A percentile compares a stretch with the other conserved stretches of the same genome.
Conservation (phyloP, 1,139 yeast species). For the Sugiyamaella japonica region DNA sequence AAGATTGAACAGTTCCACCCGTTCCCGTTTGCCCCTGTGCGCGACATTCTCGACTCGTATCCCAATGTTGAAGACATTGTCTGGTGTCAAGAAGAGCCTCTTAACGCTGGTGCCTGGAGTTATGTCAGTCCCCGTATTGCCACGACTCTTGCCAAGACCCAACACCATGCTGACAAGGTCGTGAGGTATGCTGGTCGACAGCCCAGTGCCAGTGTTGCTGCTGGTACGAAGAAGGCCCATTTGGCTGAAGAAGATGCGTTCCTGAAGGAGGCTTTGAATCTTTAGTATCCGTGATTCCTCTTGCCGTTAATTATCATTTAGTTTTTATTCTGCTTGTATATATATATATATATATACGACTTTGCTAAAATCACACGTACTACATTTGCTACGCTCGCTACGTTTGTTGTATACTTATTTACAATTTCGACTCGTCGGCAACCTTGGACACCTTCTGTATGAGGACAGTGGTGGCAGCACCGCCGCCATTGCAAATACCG, state of each 20-base stretch:
- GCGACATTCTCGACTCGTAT: slow-evolving; percentile 77
- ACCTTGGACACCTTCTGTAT: slow-evolving; percentile 50
- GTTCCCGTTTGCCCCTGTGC: slow-evolving; percentile 95
- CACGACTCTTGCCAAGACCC: slow-evolving; percentile 74
- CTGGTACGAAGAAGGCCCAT: slow-evolving; percentile 92
- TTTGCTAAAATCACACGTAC: background rate
- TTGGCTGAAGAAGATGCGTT: slow-evolving; percentile 85
- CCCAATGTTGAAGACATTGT: slow-evolving; percentile 85
- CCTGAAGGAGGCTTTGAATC: slow-evolving; percentile 56
- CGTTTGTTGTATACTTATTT: background rate
- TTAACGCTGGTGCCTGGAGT: slow-evolving; percentile 92
- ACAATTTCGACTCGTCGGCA: slow-evolving; percentile 20
- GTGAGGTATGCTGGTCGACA: slow-evolving; percentile 95
- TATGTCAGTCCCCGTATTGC: slow-evolving; percentile 78
- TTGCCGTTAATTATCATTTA: background rate
- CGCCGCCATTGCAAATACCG: slow-evolving; percentile 96
- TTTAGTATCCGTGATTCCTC: slow-evolving; percentile 8
- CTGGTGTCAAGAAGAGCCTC: slow-evolving; percentile 99
- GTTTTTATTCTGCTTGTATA: slow-evolving; percentile 3
- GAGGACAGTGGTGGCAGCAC: slow-evolving; percentile 84
- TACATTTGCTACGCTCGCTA: too few species aligned
- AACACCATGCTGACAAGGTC: slow-evolving; percentile 55
- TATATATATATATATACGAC: background rate
- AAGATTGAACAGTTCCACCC: slow-evolving; percentile 96
- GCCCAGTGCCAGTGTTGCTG: slow-evolving; percentile 98